Evolutionary conservation across 345 rosid species (phyloP), one percentile per base, ranked within the genome.

Genomic region (Sonneratia alba): DNA sequence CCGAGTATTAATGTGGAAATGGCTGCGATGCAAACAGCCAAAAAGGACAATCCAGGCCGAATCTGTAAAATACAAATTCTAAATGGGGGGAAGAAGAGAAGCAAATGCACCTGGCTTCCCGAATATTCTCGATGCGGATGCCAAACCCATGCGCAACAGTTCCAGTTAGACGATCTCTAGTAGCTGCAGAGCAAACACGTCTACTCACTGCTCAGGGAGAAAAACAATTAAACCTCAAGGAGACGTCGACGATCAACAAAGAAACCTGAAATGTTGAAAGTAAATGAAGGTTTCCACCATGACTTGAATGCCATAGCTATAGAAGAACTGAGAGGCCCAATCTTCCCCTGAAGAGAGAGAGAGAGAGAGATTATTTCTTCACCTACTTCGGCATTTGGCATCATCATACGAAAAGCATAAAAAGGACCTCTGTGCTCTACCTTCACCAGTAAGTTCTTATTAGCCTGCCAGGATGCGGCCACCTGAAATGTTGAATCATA

Each of bases 401-500:
- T 0, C 15, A 47, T 47, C 51, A n/a, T 3, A 62, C 4, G 19
- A 1, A 10, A 27, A 62, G 12, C 13, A 19, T 18, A 67, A 38
- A 42, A 15, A 43, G 21, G 40, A 9, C 36, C n/a, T 21, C 24
- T 18, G 3, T 42, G 71, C 74, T 75, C 56, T 47, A 88, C 98
- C 94, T 93, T 93, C 74, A 93, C 62, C 83, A 91, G 69, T 80
- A 93, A 83, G 86, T 93, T 93, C 78, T 91, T 91, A 82, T 93
- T 93, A 78, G 89, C 96, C 76, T 93, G 98, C 98, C 96, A 93
- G 73, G 97, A 93, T 4, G 97, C 98, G 73, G 90, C 98, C 66
- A 89, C 85, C 75, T 89, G 96, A 77, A 93, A 82, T 70, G 89
- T 84, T 63, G 98, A 89, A 74, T 88, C 96, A 45, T 86, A 70